A percentile compares a stretch with the other conserved stretches of the same genome.
phyloP scores from a whole-genome alignment of 2,329 filamentous ascomycete genomes.

The Cladosporium cucumerinum region DNA sequence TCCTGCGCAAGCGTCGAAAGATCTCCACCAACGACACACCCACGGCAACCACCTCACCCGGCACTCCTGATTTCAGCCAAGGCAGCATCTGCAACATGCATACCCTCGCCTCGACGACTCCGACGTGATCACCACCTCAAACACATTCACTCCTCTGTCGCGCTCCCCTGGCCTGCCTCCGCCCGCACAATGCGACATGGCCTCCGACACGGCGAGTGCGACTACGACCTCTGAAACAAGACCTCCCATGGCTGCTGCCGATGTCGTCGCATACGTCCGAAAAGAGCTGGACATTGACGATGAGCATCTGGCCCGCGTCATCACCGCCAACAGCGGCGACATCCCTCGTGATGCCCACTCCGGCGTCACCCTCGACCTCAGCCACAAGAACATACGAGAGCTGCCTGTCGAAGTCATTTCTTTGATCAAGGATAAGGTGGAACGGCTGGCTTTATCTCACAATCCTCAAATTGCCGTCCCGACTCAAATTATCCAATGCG shows the following conservation, averaged over 20 bases:
- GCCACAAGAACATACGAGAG: constrained; percentile 68
- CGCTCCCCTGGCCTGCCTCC: constrained; percentile 6
- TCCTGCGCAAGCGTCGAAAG: constrained; percentile 6
- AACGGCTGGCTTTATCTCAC: constrained; percentile 76
- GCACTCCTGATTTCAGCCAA: neutral
- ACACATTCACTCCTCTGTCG: constrained; percentile 3
- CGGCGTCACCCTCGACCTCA: constrained; percentile 74
- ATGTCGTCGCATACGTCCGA: constrained; percentile 31
- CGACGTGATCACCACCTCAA: constrained; percentile 3
- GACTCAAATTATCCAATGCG: constrained; percentile 69
- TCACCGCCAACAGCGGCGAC: constrained; percentile 24
- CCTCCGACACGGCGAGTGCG: constrained; percentile 22
- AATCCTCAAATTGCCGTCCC: constrained; percentile 71
- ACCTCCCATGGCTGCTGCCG: constrained; percentile 27
- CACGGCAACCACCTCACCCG: neutral
- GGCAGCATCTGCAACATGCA: constrained; percentile 1
- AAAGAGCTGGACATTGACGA: constrained; percentile 34
- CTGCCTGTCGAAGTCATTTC: constrained; percentile 72
- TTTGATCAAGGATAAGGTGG: constrained; percentile 69
- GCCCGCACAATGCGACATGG: constrained; percentile 30
- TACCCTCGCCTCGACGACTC: neutral
- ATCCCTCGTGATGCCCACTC: constrained; percentile 40
- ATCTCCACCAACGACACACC: constrained; percentile 3
- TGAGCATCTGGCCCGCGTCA: constrained; percentile 32
- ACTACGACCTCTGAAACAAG: constrained; percentile 19